A percentile compares a stretch with the other conserved stretches of the same genome.
Conservation (phyloP, 768 basidiomycete genomes). For the Rubroboletus pulcherrimus region DNA sequence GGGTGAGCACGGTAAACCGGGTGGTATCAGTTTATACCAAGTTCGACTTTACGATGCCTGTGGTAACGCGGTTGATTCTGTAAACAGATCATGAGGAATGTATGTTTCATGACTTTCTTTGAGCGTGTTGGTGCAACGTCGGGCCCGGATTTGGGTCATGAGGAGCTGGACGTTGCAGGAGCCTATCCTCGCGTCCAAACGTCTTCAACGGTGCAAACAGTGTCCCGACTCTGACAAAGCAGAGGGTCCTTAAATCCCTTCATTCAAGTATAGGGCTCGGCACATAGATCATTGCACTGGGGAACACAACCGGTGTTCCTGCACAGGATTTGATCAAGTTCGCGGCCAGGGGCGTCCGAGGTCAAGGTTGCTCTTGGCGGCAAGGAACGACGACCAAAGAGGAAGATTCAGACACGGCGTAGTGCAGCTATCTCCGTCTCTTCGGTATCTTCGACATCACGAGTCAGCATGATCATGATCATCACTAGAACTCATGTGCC, state of each 20-base stretch:
- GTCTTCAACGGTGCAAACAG: too few species aligned
- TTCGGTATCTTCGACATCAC: slow-evolving; percentile 22
- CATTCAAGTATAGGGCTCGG: slow-evolving; percentile 5
- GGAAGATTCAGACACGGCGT: slow-evolving; percentile 17
- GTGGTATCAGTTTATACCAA: slow-evolving; percentile 8
- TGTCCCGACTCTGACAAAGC: neutral
- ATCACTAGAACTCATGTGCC: too few species aligned
- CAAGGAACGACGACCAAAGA: neutral
- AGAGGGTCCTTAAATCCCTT: neutral
- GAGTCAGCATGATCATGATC: too few species aligned
- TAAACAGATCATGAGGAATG: neutral
- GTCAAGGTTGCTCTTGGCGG: too few species aligned
- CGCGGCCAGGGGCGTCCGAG: too few species aligned
- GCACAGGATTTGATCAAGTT: too few species aligned
- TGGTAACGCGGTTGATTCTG: slow-evolving; percentile 15
- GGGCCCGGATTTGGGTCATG: neutral
- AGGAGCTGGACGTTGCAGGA: neutral
- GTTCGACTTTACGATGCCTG: slow-evolving; percentile 18
- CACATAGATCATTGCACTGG: too few species aligned
- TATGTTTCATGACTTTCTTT: neutral
- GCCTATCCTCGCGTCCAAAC: neutral
- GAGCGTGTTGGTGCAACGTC: neutral
- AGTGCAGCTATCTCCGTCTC: slow-evolving; percentile 1
- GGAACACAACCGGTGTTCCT: too few species aligned
- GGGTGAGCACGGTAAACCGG: slow-evolving; percentile 14